Percentiles rank a stretch among this genome's conserved stretches.
Conservation (phyloP, 805 yeast species). For the Candida succiphila region DNA sequence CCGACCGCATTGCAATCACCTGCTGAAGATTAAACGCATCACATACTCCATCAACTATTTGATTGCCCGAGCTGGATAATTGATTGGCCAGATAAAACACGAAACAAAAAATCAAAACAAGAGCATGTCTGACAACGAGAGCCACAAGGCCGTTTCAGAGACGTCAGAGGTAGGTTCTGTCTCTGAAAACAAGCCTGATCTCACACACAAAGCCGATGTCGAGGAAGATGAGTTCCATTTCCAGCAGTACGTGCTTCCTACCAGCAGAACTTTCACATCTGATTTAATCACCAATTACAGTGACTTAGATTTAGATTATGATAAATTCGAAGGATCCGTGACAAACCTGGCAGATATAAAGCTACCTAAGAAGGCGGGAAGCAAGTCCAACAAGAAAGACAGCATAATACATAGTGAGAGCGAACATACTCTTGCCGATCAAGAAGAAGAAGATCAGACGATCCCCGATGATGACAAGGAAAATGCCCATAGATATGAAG, state of each 20-base stretch:
- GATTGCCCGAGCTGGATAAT: too few species aligned
- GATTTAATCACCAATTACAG: constrained; percentile 12
- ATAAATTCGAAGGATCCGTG: constrained; percentile 21
- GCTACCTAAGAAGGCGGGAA: background rate
- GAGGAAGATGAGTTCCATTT: too few species aligned
- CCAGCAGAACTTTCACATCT: constrained; percentile 12
- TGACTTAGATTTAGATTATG: constrained; percentile 22
- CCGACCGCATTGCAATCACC: too few species aligned
- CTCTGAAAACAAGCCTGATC: too few species aligned
- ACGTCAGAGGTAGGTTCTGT: too few species aligned
- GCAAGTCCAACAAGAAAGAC: background rate
- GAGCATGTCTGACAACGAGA: too few species aligned
- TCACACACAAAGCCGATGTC: too few species aligned
- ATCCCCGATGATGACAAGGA: background rate
- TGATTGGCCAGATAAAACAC: too few species aligned
- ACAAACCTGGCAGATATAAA: constrained; percentile 15
- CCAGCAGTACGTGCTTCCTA: constrained; percentile 2
- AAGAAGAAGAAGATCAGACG: background rate
- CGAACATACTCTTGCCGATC: background rate
- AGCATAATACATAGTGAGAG: background rate
- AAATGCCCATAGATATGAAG: background rate
- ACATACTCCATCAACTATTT: too few species aligned
- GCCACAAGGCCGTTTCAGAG: too few species aligned
- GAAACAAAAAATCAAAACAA: too few species aligned
- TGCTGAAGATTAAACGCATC: too few species aligned